phyloP scores from a whole-genome alignment of 148 eudicot genomes.

The Chenopodium album region DNA sequence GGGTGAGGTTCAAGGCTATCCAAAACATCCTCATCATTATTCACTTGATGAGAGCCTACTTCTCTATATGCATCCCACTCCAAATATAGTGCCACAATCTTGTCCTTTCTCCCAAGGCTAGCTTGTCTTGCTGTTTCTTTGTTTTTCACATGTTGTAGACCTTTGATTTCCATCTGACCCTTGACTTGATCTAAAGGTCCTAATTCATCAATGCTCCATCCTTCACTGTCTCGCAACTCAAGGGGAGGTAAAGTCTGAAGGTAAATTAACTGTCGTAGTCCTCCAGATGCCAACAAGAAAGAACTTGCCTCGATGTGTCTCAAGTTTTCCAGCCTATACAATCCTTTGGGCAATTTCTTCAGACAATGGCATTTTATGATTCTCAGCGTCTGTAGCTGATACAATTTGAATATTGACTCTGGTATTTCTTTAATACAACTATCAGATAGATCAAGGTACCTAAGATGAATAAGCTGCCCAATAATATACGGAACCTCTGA shows the following conservation, averaged over 20 bases:
- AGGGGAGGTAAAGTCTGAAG: slow-evolving; percentile 23
- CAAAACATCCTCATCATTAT: slow-evolving; percentile 9
- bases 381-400: slow-evolving; percentile 18
- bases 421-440: slow-evolving; percentile 3
- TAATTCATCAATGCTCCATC: slow-evolving; percentile 10
- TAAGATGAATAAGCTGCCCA: slow-evolving; percentile 1
- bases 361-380: neutral
- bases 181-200: slow-evolving; percentile 7
- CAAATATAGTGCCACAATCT: neutral
- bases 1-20: slow-evolving; percentile 7
- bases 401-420: slow-evolving; percentile 4
- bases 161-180: neutral
- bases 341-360: neutral
- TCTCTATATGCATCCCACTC: neutral
- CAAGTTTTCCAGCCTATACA: slow-evolving; percentile 18
- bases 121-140: slow-evolving; percentile 14
- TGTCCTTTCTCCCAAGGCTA: neutral
- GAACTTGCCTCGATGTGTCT: neutral
- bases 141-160: slow-evolving; percentile 12
- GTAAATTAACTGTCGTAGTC: neutral
- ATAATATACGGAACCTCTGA: neutral
- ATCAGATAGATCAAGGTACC: neutral
- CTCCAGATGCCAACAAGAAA: neutral
- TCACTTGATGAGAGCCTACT: neutral
- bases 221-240: neutral